Evolutionary conservation across 768 basidiomycete genomes (phyloP), one percentile per base, ranked within the genome.

Genomic region (Pisolithus sp.): DNA sequence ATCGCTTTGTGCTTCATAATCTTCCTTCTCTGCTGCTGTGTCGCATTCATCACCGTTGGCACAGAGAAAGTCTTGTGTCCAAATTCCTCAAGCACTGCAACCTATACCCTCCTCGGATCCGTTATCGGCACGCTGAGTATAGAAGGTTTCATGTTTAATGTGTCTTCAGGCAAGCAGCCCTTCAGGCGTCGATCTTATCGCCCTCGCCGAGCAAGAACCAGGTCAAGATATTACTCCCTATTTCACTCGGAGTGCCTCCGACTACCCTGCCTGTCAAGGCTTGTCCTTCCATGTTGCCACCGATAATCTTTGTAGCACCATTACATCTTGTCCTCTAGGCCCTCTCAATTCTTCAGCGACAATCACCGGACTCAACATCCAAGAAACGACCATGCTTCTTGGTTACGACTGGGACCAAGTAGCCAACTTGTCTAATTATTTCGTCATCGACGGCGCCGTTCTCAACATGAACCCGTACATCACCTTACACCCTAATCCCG

Each of bases 351-450:
- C 76, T 21, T 60, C 76, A 36, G 62, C 80, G 37, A 87, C 85
- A 7, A 80, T 85, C 60, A 62, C 69, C 30, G 59, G 71, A n/a
- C 80, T 93, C 42, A 70, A 76, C 17, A 75, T 98, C 45, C 65
- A 73, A 36, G 81, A 86, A 61, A 90, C 90, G 7, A 69, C 72
- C 0, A 76, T 80, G 48, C 68, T 82, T 46, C 85, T 89, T 26
- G 96, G 96, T 6, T 98, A 95, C 64, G 82, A 85, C 48, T 99
- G 96, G 96, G 75, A 78, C 45, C 91, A 97, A 64, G 86, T 98
- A 23, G 77, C 85, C 1, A 63, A 58, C n/a, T 72, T 89, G 18
- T 54, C 73, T 36, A 80, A 85, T 61, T 94, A 87, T 71, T 71
- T 98, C 59, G 94, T 97, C 31, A 68, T 98, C 50, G 93, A 98